phyloP scores from a whole-genome alignment of 2,329 filamentous ascomycete species.

The Fusarium heterosporum region DNA sequence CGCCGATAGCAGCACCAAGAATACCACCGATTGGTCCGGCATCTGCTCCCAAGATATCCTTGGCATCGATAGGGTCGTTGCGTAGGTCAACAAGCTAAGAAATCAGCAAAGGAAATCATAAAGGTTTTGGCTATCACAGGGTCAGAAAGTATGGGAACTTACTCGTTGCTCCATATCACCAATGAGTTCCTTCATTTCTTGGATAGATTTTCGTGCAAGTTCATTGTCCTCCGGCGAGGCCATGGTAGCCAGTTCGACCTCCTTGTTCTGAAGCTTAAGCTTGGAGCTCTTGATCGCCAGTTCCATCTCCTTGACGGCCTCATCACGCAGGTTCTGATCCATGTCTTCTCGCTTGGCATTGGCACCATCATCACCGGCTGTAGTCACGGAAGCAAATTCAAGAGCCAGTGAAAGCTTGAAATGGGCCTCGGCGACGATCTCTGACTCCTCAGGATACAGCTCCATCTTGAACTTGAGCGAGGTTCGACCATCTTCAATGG shows the following conservation, averaged over 20 bases:
- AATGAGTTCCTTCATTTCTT: conserved; percentile 81
- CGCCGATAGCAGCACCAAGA: conserved; percentile 72
- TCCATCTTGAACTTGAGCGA: conserved; percentile 83
- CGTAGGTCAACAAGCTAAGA: conserved; percentile 75
- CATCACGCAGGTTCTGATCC: conserved; percentile 76
- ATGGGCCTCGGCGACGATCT: conserved; percentile 91
- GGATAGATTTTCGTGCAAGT: conserved; percentile 69
- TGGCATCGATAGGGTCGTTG: conserved; percentile 63
- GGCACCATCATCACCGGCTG: conserved; percentile 62
- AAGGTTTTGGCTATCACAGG: neutral
- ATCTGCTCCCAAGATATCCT: conserved; percentile 54
- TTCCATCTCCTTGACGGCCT: conserved; percentile 78
- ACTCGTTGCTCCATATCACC: conserved; percentile 82
- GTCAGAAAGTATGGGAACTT: conserved; percentile 50
- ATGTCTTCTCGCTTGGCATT: conserved; percentile 63
- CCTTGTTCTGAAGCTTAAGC: conserved; percentile 76
- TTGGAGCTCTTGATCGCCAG: conserved; percentile 79
- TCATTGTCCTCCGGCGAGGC: conserved; percentile 76
- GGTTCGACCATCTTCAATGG: conserved; percentile 84
- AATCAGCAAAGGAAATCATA: neutral
- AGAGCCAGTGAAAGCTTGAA: conserved; percentile 96
- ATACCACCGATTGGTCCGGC: conserved; percentile 66
- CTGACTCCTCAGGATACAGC: conserved; percentile 82
- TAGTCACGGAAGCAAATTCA: conserved; percentile 88
- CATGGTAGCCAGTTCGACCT: conserved; percentile 72